phyloP scores from a whole-genome alignment of 2,329 filamentous ascomycete genomes.

The Penicillium sclerotigenum region DNA sequence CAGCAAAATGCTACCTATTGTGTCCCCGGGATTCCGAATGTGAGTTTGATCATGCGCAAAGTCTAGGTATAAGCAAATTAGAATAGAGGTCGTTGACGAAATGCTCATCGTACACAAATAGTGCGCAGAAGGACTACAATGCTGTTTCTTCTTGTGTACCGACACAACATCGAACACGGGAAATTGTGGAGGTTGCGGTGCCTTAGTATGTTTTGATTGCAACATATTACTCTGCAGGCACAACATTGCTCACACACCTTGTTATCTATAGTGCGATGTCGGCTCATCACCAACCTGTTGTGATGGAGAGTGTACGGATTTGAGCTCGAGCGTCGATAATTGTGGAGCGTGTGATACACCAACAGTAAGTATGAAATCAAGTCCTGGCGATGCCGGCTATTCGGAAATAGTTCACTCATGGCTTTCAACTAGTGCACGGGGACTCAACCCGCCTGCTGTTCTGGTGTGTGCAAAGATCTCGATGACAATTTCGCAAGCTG shows the following conservation, averaged over 20 bases:
- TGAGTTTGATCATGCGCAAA: not conserved
- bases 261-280: not conserved
- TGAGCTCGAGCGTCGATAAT: not conserved
- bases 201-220: not conserved
- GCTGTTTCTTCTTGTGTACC: constrained; percentile 4
- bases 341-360: constrained; percentile 1
- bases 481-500: constrained; percentile 7
- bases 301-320: not conserved
- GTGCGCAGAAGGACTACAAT: not conserved
- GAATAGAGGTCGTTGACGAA: not conserved
- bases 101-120: not conserved
- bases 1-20: not conserved
- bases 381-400: not conserved
- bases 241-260: not conserved
- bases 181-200: constrained; percentile 1
- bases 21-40: not conserved
- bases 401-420: not conserved
- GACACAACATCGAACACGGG: not conserved
- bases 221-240: not conserved
- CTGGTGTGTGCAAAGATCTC: constrained; percentile 14
- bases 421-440: constrained; percentile 11
- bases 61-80: not conserved
- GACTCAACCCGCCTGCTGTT: constrained; percentile 13
- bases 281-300: not conserved
- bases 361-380: not conserved